Evolutionary conservation across 2,329 filamentous ascomycete species (phyloP).

Genomic region (Emergomyces orientalis): DNA sequence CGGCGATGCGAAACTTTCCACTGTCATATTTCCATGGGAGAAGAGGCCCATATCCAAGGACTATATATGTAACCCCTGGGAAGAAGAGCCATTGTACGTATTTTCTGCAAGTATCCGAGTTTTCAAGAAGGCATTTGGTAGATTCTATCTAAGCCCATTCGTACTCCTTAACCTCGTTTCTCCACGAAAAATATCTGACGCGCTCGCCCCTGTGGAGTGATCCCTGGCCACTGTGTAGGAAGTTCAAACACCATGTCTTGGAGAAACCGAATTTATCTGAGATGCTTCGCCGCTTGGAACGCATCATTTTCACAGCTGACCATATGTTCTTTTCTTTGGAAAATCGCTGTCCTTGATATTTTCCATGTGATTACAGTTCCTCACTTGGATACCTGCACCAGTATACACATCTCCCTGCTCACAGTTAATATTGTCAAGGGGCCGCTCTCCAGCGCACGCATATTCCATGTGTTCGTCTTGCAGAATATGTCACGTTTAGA

Average conservation of each 20-base stretch:
- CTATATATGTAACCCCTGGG: no score
- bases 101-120: not conserved
- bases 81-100: no score
- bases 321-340: no score
- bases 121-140: not conserved
- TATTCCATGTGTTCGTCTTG: not conserved
- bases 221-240: not conserved
- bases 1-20: not conserved
- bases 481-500: no score
- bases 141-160: no score
- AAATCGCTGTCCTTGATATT: no score
- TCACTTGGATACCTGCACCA: not conserved
- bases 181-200: not conserved
- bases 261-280: not conserved
- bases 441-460: not conserved
- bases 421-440: no score
- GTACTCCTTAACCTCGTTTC: not conserved
- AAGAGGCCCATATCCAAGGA: no score
- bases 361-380: no score
- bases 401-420: not conserved
- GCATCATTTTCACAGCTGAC: not conserved
- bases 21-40: not conserved
- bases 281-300: not conserved
- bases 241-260: not conserved
- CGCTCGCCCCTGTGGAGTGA: not conserved